Conservation (phyloP, 257 asterid species). For the Solanum ossicruentum region DNA sequence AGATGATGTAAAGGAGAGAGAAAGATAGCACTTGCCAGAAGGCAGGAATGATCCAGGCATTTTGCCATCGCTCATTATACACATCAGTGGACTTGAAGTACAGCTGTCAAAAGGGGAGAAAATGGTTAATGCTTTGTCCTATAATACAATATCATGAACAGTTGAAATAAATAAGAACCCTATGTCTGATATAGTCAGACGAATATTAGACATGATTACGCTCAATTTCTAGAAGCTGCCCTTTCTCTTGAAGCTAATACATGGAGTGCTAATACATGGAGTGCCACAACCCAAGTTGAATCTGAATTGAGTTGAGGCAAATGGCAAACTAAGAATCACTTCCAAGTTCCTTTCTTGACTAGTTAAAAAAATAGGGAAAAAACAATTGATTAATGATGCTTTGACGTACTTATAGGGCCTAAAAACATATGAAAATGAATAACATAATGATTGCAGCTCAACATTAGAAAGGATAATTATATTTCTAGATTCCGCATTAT, state of each 20-base stretch:
- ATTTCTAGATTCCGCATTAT: neutral
- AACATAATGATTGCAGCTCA: neutral
- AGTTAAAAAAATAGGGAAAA: neutral
- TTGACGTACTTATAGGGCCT: neutral
- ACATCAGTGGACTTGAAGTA: slow-evolving; percentile 81
- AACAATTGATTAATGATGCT: neutral
- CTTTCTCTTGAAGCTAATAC: neutral
- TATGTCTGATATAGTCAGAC: neutral
- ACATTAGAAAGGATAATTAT: neutral
- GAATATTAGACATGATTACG: neutral
- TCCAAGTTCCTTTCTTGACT: neutral
- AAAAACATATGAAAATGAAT: neutral
- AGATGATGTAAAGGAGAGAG: slow-evolving; percentile 77
- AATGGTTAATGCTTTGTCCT: neutral
- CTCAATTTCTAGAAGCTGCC: neutral
- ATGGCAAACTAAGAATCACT: neutral
- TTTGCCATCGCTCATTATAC: slow-evolving; percentile 91
- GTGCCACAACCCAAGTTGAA: neutral
- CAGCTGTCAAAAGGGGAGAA: slow-evolving; percentile 41
- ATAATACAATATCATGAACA: neutral
- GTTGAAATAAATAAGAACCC: neutral
- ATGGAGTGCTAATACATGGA: neutral
- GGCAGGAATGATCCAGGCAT: slow-evolving; percentile 96
- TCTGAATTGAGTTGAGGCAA: neutral
- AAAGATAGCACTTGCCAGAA: slow-evolving; percentile 93